Percentiles rank a stretch among this genome's conserved stretches.
These are phyloP conservation scores for Piedraia hortae DNA, from an alignment of 2,329 filamentous ascomycete species.

Conservation along the genomic window DNA sequence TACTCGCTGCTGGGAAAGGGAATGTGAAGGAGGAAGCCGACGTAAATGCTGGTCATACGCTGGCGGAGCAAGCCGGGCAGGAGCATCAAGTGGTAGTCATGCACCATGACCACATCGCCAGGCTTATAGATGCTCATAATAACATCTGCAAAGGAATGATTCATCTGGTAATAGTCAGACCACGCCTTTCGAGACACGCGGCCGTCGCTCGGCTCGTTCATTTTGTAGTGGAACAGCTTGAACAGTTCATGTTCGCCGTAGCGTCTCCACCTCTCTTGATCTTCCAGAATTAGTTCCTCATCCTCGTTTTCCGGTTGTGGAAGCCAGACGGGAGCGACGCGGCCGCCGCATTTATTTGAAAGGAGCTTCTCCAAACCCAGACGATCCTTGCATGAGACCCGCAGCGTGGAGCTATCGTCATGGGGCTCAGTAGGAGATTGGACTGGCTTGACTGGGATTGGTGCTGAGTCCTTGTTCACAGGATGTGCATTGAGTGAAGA, in stretches of 20 bases:
- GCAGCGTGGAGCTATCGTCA: constrained; percentile 34
- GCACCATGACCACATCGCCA: constrained; percentile 73
- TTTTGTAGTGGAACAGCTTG: constrained; percentile 86
- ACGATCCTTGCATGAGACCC: constrained; percentile 42
- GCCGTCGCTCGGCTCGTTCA: constrained; percentile 69
- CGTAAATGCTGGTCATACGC: constrained; percentile 64
- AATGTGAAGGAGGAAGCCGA: constrained; percentile 80
- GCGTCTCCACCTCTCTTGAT: constrained; percentile 64
- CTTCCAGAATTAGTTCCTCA: constrained; percentile 42
- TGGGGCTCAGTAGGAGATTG: constrained; percentile 9
- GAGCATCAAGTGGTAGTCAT: constrained; percentile 82
- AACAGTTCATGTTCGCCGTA: constrained; percentile 85
- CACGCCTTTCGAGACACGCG: constrained; percentile 57
- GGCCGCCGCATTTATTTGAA: constrained; percentile 42
- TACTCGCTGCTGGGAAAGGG: constrained; percentile 95
- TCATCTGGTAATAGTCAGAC: constrained; percentile 83
- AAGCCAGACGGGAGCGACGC: constrained; percentile 71
- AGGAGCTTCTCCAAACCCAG: constrained; percentile 47
- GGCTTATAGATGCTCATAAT: constrained; percentile 77
- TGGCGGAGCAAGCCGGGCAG: constrained; percentile 73
- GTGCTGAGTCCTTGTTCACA: constrained; percentile 49
- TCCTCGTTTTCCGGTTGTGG: constrained; percentile 42
- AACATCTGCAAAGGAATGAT: constrained; percentile 69
- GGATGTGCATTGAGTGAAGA: constrained; percentile 22
- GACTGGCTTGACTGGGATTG: constrained; percentile 42